phyloP scores from a whole-genome alignment of 129 eudicot genomes.

The Lactuca sativa region DNA sequence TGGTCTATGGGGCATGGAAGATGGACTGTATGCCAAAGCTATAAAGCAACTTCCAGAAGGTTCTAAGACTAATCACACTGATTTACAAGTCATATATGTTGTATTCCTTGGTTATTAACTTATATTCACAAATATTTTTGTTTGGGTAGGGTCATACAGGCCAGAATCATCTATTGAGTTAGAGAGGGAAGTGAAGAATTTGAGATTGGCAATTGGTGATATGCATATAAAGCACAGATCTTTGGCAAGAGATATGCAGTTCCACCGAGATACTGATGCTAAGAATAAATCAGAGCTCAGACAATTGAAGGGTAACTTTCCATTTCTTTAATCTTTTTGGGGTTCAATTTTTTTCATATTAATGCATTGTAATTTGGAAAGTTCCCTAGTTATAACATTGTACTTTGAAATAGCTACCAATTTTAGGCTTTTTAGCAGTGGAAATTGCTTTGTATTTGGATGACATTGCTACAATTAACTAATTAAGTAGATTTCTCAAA shows the following conservation, averaged over 20 bases:
- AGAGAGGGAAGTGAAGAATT: constrained; percentile 55
- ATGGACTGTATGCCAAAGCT: constrained; percentile 48
- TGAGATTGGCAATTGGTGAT: constrained; percentile 54
- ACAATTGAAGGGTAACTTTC: constrained; percentile 59
- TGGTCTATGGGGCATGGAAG: constrained; percentile 53
- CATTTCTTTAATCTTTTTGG: constrained; percentile 3
- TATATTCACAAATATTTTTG: constrained; percentile 16
- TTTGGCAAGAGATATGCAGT: constrained; percentile 58
- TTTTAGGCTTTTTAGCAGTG: neutral
- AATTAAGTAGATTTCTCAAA: neutral
- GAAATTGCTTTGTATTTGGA: neutral
- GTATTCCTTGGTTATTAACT: neutral
- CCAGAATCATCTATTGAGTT: constrained; percentile 48
- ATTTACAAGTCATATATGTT: constrained; percentile 2
- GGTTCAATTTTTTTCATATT: neutral
- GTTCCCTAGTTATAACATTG: neutral
- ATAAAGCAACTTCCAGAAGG: constrained; percentile 48
- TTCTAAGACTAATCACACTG: constrained; percentile 39
- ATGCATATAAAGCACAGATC: constrained; percentile 81
- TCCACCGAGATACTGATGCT: constrained; percentile 67
- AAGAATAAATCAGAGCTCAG: constrained; percentile 73
- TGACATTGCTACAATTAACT: neutral
- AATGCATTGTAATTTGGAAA: neutral
- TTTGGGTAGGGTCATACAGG: constrained; percentile 51
- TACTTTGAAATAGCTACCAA: neutral